Percentiles rank a stretch among this genome's conserved stretches.
phyloP scores from a whole-genome alignment of 1,284 basidiomycete genomes.

The Irpex sp. region DNA sequence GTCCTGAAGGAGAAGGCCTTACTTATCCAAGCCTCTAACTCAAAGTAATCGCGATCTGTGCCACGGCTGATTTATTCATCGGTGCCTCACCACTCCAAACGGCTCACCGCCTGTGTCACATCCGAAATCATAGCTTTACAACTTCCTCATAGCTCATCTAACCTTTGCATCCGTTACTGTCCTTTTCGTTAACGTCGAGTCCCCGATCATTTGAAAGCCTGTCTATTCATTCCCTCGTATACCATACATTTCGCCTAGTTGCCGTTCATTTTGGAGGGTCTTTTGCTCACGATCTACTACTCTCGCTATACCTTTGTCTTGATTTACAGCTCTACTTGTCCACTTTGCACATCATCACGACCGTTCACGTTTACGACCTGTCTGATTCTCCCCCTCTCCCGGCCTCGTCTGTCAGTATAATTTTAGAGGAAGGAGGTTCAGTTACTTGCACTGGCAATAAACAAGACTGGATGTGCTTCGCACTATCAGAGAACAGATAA shows the following conservation, averaged over 20 bases:
- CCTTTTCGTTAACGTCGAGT: background rate
- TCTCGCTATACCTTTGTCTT: conserved; percentile 5
- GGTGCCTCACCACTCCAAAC: background rate
- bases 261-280: conserved; percentile 2
- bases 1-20: conserved; percentile 76
- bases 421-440: conserved; percentile 1
- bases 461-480: no score
- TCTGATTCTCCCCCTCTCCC: background rate
- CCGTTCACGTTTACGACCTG: conserved; percentile 1
- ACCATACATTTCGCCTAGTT: conserved; percentile 3
- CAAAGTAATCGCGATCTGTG: conserved; percentile 19
- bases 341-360: conserved; percentile 6
- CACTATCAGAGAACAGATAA: no score
- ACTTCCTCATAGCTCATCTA: background rate
- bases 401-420: background rate
- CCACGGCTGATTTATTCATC: background rate
- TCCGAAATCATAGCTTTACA: background rate
- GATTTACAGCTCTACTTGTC: background rate
- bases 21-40: conserved; percentile 32
- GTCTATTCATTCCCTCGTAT: background rate
- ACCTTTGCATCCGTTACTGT: conserved; percentile 1
- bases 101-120: background rate
- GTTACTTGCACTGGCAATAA: background rate
- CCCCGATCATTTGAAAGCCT: background rate
- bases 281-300: conserved; percentile 1